Conservation (phyloP, 148 eudicot species). For the Camellia lanceoleosa region DNA sequence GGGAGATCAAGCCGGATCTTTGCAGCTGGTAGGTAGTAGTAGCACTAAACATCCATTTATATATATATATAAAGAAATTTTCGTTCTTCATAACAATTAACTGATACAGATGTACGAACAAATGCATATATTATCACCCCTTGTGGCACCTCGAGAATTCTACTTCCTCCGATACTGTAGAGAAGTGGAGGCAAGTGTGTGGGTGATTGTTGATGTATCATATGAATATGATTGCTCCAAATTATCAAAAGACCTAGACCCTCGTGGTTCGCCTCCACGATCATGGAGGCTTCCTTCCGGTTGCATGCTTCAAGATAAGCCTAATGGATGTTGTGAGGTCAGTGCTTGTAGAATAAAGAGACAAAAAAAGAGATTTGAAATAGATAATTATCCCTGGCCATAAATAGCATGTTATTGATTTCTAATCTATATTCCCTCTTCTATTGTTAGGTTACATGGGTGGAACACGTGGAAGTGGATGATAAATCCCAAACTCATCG, state of each 20-base stretch:
- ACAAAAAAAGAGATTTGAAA: too few relatives aligned
- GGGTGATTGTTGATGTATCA: constrained; percentile 51
- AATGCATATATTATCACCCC: constrained; percentile 47
- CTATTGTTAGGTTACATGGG: constrained; percentile 32
- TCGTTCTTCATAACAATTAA: not conserved
- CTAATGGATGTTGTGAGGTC: constrained; percentile 40
- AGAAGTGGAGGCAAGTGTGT: constrained; percentile 34
- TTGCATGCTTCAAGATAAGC: constrained; percentile 43
- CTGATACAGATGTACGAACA: constrained; percentile 48
- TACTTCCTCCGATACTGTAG: constrained; percentile 38
- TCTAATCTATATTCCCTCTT: too few relatives aligned
- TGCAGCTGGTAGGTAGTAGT: constrained; percentile 40
- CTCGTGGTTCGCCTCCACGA: constrained; percentile 20
- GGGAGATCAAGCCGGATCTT: constrained; percentile 26
- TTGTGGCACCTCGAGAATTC: constrained; percentile 44
- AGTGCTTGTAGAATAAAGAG: not conserved
- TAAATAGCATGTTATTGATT: too few relatives aligned
- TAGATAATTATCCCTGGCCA: too few relatives aligned
- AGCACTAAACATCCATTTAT: too few relatives aligned
- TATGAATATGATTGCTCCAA: constrained; percentile 20
- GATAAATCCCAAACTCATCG: constrained; percentile 20
- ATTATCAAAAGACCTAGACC: not conserved
- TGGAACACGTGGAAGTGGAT: constrained; percentile 40
- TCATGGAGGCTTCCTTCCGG: constrained; percentile 66
- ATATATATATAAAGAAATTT: too few relatives aligned